Conservation (phyloP, 2,329 filamentous ascomycete species). For the Westerdykella ornata region DNA sequence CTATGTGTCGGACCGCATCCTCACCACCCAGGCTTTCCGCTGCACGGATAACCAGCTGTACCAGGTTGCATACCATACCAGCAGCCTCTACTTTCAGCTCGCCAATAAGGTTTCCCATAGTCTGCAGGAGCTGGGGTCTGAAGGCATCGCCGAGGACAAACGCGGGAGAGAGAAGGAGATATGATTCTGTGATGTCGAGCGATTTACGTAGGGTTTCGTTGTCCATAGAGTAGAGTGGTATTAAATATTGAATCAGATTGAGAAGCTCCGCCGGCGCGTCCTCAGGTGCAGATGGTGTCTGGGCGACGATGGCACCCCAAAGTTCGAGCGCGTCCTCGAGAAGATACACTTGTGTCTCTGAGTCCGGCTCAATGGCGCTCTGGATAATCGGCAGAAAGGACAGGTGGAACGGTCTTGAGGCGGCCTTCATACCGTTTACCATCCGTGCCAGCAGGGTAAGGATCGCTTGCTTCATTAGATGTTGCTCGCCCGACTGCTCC, state of each 20-base stretch:
- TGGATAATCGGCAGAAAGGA: slow-evolving; percentile 77
- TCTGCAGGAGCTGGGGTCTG: slow-evolving; percentile 35
- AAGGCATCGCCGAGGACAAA: slow-evolving; percentile 42
- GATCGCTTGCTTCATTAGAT: slow-evolving; percentile 90
- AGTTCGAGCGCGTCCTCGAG: slow-evolving; percentile 88
- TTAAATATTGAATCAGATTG: slow-evolving; percentile 40
- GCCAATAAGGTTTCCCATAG: slow-evolving; percentile 41
- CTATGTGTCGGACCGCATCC: slow-evolving; percentile 45
- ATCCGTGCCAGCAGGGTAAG: slow-evolving; percentile 78
- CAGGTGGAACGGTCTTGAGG: slow-evolving; percentile 70
- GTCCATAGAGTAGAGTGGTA: slow-evolving; percentile 45
- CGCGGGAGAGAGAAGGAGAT: slow-evolving; percentile 43
- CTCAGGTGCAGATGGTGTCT: slow-evolving; percentile 43
- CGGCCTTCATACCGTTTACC: slow-evolving; percentile 74
- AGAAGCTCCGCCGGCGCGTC: slow-evolving; percentile 40
- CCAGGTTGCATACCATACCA: slow-evolving; percentile 41
- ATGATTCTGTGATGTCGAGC: slow-evolving; percentile 46
- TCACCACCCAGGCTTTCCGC: slow-evolving; percentile 47
- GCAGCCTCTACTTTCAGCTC: slow-evolving; percentile 45
- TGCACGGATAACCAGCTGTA: slow-evolving; percentile 46
- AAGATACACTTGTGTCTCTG: slow-evolving; percentile 59
- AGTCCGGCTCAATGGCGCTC: slow-evolving; percentile 69
- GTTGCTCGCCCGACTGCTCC: slow-evolving; percentile 77
- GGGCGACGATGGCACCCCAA: slow-evolving; percentile 71
- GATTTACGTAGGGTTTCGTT: slow-evolving; percentile 45